phyloP scores from a whole-genome alignment of 179 eudicot genomes.

The Pouteria campechiana region DNA sequence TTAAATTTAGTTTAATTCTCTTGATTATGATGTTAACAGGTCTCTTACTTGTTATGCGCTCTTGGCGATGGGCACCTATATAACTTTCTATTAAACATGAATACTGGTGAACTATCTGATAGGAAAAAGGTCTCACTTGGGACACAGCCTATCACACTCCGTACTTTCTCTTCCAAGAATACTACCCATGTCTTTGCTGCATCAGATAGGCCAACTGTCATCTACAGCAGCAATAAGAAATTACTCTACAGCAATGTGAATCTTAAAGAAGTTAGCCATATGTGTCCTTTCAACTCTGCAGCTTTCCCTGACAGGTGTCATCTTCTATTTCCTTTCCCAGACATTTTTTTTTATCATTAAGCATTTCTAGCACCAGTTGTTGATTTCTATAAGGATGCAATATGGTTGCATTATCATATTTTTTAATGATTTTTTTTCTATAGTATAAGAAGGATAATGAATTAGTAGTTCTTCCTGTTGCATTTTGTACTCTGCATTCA shows the following conservation, averaged over 20 bases:
- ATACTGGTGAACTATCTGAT: slow-evolving; percentile 70
- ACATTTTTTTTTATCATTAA: not conserved
- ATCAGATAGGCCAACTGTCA: slow-evolving; percentile 97
- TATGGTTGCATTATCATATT: no score
- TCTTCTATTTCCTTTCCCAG: not conserved
- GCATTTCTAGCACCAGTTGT: no score
- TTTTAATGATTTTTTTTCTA: no score
- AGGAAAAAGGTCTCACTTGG: slow-evolving; percentile 93
- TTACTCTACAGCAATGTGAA: slow-evolving; percentile 93
- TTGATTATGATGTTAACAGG: no score
- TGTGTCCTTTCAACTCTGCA: slow-evolving; percentile 98
- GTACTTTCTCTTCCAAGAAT: slow-evolving; percentile 91
- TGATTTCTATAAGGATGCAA: no score
- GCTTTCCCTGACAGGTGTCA: slow-evolving; percentile 94
- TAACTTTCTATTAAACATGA: slow-evolving; percentile 70
- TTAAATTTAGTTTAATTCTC: no score
- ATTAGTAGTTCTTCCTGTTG: no score
- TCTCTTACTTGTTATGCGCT: slow-evolving; percentile 84
- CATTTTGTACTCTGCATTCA: no score
- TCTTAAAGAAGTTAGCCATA: slow-evolving; percentile 94
- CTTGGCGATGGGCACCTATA: slow-evolving; percentile 98
- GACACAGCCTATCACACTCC: slow-evolving; percentile 90
- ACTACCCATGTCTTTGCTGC: slow-evolving; percentile 98
- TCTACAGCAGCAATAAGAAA: slow-evolving; percentile 97
- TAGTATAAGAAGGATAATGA: no score